A percentile compares a stretch with the other conserved stretches of the same genome.
Evolutionary conservation across 2,329 filamentous ascomycete species (phyloP).

Genomic region (Aspergillus pseudoviridinutans): DNA sequence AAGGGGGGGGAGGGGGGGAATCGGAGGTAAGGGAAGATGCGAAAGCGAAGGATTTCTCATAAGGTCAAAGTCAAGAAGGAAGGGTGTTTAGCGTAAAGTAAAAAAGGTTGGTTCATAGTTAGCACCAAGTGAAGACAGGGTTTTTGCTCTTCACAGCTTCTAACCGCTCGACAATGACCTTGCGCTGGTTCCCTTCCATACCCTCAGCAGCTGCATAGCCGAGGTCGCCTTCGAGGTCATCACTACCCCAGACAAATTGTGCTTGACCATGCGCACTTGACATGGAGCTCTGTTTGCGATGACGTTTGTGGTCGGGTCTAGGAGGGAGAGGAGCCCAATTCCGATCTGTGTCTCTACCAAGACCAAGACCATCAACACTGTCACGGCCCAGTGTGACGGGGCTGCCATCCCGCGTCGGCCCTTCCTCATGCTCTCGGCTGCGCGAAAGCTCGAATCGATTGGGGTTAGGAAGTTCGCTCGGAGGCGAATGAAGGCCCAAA

Average conservation of each 20-base stretch:
- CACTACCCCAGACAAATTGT: slow-evolving; percentile 55
- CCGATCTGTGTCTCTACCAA: slow-evolving; percentile 33
- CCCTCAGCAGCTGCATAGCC: slow-evolving; percentile 92
- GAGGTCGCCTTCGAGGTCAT: slow-evolving; percentile 84
- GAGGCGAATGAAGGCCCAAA: slow-evolving; percentile 57
- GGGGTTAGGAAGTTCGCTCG: slow-evolving; percentile 65
- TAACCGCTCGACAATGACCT: slow-evolving; percentile 93
- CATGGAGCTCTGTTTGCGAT: slow-evolving; percentile 36
- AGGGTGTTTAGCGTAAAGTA: slow-evolving; percentile 4
- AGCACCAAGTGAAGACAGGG: slow-evolving; percentile 98
- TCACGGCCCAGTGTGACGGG: slow-evolving; percentile 31
- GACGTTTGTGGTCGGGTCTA: slow-evolving; percentile 28
- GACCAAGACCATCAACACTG: slow-evolving; percentile 27
- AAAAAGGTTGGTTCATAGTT: slow-evolving; percentile 19
- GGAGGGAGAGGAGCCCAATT: slow-evolving; percentile 35
- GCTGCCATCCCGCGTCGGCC: slow-evolving; percentile 30
- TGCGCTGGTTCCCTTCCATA: slow-evolving; percentile 84
- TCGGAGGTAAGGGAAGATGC: slow-evolving; percentile 8
- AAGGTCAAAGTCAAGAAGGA: neutral
- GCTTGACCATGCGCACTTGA: slow-evolving; percentile 34
- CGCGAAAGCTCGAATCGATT: slow-evolving; percentile 67
- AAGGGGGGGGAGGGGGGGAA: slow-evolving; percentile 16
- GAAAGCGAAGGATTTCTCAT: slow-evolving; percentile 12
- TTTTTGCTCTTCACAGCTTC: slow-evolving; percentile 95
- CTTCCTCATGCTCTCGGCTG: slow-evolving; percentile 34